Evolutionary conservation across 1,284 basidiomycete species (phyloP), one percentile per base, ranked within the genome.

Genomic region (Fomitiporia mediterranea): DNA sequence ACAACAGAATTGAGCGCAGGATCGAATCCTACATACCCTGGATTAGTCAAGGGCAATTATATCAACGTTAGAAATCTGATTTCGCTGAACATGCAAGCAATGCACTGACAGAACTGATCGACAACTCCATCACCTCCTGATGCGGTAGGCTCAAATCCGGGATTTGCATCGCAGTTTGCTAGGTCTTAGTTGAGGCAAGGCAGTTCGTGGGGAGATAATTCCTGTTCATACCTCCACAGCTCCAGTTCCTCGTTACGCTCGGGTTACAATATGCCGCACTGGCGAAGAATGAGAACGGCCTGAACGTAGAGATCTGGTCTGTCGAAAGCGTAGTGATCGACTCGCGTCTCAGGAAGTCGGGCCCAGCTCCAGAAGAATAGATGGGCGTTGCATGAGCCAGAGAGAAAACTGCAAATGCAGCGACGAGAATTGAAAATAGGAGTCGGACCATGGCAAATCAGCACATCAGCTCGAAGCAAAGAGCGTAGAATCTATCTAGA

Each of bases 241-340:
- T 53, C 78, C 78, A 80, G 34, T 63, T 68, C 51, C 66, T 61
- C 6, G 79, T 66, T 50, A 67, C 69, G 60, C 64, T 63, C 1
- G 72, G 70, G 3, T 67, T 39, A 59, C 80, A 81, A 63, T 81
- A 82, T 15, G 79, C 77, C 35, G 78, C 78, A 42, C 77, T 69
- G 25, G 80, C 77, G 61, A 81, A 76, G 64, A 79, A 69, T 0
- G 74, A 71, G 59, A 74, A 81, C 3, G 78, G 75, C 21, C 68
- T 67, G 40, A 78, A 71, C 8, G 60, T 65, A 8, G 68, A 54
- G 32, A 80, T 66, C 59, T 77, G 66, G 1, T 56, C 52, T 0
- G 69, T 9, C 3, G 74, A 67, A 28, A 80, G 64, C 6, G 66
- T 59, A 9, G 69, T 70, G 51, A 73, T 52, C 1, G 40, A 44